Percentiles rank a stretch among this genome's conserved stretches.
Conservation (phyloP, 2,329 filamentous ascomycete species). For the Balansia obtecta region DNA sequence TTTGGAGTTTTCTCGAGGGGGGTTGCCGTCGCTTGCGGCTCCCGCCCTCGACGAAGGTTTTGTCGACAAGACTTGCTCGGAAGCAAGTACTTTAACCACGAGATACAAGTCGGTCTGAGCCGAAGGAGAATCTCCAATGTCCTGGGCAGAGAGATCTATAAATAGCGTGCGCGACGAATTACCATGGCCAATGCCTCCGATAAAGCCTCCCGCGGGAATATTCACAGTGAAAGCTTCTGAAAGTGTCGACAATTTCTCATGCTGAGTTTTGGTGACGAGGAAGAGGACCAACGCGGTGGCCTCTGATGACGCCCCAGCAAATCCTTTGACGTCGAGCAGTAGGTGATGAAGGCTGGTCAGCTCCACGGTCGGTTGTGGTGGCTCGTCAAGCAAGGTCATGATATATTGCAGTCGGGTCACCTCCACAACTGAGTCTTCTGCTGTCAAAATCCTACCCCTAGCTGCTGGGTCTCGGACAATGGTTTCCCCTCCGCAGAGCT, state of each 20-base stretch:
- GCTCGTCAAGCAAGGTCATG: constrained; percentile 85
- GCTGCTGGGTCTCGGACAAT: constrained; percentile 84
- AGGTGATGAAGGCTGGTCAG: constrained; percentile 66
- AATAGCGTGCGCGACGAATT: constrained; percentile 75
- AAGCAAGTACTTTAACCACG: constrained; percentile 64
- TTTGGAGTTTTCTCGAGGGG: constrained; percentile 32
- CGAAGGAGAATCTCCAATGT: constrained; percentile 50
- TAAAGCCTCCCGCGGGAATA: constrained; percentile 60
- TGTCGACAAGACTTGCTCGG: constrained; percentile 32
- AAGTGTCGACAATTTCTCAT: constrained; percentile 50
- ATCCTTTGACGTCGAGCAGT: constrained; percentile 70
- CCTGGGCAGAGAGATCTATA: constrained; percentile 67
- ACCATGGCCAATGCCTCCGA: constrained; percentile 51
- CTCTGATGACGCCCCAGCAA: constrained; percentile 65
- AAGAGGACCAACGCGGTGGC: constrained; percentile 66
- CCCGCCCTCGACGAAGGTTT: constrained; percentile 42
- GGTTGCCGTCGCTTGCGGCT: constrained; percentile 27
- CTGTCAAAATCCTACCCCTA: constrained; percentile 74
- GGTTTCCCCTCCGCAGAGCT: constrained; percentile 83
- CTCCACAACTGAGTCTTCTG: constrained; percentile 85
- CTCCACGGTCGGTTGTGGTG: constrained; percentile 56
- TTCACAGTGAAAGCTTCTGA: constrained; percentile 78
- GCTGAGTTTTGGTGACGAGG: constrained; percentile 59
- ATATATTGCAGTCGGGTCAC: constrained; percentile 84
- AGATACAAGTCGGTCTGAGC: constrained; percentile 67